These are phyloP conservation scores for Phellinidium pouzarii DNA, from an alignment of 1,284 basidiomycete genomes.

Conservation along the genomic window DNA sequence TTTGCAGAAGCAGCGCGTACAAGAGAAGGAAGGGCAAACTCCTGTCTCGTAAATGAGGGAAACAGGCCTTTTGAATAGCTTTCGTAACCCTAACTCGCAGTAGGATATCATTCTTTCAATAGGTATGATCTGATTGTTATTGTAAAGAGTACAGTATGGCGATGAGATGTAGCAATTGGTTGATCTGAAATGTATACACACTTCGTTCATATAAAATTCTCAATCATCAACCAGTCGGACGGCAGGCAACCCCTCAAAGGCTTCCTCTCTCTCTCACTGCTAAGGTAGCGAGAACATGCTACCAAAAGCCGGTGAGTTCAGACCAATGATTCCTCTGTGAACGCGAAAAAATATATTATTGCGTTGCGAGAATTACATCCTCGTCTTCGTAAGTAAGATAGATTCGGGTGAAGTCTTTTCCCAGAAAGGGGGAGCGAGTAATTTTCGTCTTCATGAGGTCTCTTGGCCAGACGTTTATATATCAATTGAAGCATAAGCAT, in stretches of 20 bases:
- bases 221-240: not conserved
- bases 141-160: too few species aligned
- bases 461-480: too few species aligned
- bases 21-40: not conserved
- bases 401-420: not conserved
- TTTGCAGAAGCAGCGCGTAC: not conserved
- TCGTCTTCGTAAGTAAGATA: constrained; percentile 3
- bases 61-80: too few species aligned
- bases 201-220: too few species aligned
- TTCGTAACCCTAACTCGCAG: too few species aligned
- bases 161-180: too few species aligned
- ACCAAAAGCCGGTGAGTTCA: not conserved
- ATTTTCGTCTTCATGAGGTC: too few species aligned
- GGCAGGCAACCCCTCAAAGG: not conserved
- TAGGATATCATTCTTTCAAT: too few species aligned
- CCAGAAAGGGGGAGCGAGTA: not conserved
- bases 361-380: not conserved
- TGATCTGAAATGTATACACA: too few species aligned
- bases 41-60: too few species aligned
- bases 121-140: too few species aligned
- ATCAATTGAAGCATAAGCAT: too few species aligned
- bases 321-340: not conserved
- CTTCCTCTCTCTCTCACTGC: not conserved
- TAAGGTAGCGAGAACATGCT: not conserved
- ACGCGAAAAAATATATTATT: not conserved